Evolutionary conservation across 495 filamentous ascomycete species (phyloP), one percentile per base, ranked within the genome.

Genomic region (Podospora fimiseda): DNA sequence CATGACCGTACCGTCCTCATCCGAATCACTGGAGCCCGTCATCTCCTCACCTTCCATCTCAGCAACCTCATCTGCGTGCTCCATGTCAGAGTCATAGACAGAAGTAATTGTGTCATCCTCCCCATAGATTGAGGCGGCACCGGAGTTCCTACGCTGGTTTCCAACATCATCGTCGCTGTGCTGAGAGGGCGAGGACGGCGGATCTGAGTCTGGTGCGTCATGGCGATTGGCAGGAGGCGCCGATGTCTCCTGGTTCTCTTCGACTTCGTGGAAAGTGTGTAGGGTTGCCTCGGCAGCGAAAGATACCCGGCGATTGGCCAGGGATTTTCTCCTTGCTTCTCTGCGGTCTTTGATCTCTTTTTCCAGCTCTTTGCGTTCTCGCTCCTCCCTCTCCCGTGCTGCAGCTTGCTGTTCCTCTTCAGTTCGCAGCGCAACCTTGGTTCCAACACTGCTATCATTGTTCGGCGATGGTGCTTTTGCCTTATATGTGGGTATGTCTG

Each of bases 251-350:
- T 89, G 88, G 53, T 84, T 80, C 50, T 92, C 85, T 59, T 97
- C 92, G 2, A 95, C 80, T 48, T 96, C 91, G 63, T 96, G 90
- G 82, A 95, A 99, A 2, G 93, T 99, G 64, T 99, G 93, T 27
- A 99, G 73, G 8, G 93, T 99, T 13, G 93, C 93, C 69, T 99
- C 93, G 1, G 93, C 93, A 4, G 93, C 93, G 64, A 99, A 99
- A 0, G 92, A 96, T 37, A 99, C 93, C 52, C 93, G 83, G 60
- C 94, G 87, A 68, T 93, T 92, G 27, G 88, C 90, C 55, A 95
- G 79, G 1, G 91, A 96, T 61, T 96, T 96, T 39, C 93, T 79
- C 43, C 94, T 83, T 24, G 89, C 90, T 52, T 93, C 93, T 51
- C 89, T 76, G 24, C 86, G 79, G 49, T 88, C 83, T 22, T 84